phyloP scores from a whole-genome alignment of 225 moss, liverwort and hornwort species.

The Neckera pumila region DNA sequence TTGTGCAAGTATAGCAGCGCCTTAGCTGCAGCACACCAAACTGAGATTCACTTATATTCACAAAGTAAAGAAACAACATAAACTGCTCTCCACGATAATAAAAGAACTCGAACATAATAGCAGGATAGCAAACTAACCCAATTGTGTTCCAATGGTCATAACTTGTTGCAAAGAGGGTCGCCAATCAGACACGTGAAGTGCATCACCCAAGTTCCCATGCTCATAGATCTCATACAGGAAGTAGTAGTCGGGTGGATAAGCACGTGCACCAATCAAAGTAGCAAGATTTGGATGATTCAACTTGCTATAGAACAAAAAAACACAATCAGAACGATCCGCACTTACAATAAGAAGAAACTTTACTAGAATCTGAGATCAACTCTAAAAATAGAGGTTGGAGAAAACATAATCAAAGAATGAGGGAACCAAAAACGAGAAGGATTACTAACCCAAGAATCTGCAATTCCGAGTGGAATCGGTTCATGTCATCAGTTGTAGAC shows the following conservation, averaged over 20 bases:
- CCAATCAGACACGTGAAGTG: slow-evolving; percentile 61
- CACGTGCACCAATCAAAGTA: slow-evolving; percentile 47
- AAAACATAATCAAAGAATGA: not conserved
- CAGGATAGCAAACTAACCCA: slow-evolving; percentile 32
- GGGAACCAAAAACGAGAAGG: not conserved
- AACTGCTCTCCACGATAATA: not conserved
- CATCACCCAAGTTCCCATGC: slow-evolving; percentile 51
- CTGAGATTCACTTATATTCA: not conserved
- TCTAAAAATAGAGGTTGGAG: not conserved
- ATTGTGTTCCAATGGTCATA: slow-evolving; percentile 34
- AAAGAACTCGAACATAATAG: not conserved
- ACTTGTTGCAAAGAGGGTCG: slow-evolving; percentile 40
- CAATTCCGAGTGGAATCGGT: slow-evolving; percentile 51
- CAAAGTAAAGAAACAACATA: not conserved
- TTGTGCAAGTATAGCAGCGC: slow-evolving; percentile 53
- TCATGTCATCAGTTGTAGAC: slow-evolving; percentile 39
- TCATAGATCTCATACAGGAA: slow-evolving; percentile 46
- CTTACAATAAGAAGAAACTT: not conserved
- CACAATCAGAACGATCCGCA: not conserved
- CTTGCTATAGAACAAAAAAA: slow-evolving; percentile 13
- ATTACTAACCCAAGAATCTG: slow-evolving; percentile 38
- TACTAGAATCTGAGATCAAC: not conserved
- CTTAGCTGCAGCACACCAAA: slow-evolving; percentile 26
- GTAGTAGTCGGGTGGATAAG: slow-evolving; percentile 56
- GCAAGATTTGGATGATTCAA: slow-evolving; percentile 49